Evolutionary conservation across 306 rosid genomes (phyloP), one percentile per base, ranked within the genome.

Genomic region (Astragalus membranaceus): DNA sequence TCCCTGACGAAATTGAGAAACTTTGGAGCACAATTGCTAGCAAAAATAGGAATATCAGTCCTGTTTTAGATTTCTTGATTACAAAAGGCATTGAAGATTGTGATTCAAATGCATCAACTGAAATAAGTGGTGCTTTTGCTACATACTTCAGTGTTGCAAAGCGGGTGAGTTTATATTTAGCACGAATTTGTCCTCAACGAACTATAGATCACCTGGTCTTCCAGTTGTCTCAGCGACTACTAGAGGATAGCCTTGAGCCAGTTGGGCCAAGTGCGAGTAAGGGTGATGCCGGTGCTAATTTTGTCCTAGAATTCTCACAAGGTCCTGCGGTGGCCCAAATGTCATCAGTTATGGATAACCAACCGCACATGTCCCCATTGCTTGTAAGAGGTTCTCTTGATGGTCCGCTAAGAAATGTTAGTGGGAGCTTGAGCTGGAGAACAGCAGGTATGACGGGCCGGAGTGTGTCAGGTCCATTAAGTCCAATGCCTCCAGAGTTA

Each of bases 11-110:
- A 86, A 95, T 95, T 70, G 99, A 95, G 89, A 95, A 95, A 72
- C 92, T 95, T 63, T 95, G 99, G 99, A 91, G 97, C 85, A 95
- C 99, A 58, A 95, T 95, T 88, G 99, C 99, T 70, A 91, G 99
- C 97, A 91, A 95, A 89, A 88, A 96, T 53, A 88, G 87, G 84
- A 95, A 95, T 74, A 89, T 95, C 33, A 89, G 96, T 84, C 99
- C 99, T 64, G 99, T 95, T 80, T 80, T 95, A 65, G 99, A 95
- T 86, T 95, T 95, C 89, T 76, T 95, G 87, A 95, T 95, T 85
- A 91, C 95, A 3, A 95, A 95, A 82, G 99, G 99, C 64, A 95
- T 95, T 80, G 99, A 95, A 85, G 99, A 95, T 65, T 95, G 96
- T 79, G 99, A 95, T 89, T 89, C 99, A 77, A 95, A 86, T 83